Conservation (phyloP, 495 filamentous ascomycete species). For the Penicillium paradoxum region DNA sequence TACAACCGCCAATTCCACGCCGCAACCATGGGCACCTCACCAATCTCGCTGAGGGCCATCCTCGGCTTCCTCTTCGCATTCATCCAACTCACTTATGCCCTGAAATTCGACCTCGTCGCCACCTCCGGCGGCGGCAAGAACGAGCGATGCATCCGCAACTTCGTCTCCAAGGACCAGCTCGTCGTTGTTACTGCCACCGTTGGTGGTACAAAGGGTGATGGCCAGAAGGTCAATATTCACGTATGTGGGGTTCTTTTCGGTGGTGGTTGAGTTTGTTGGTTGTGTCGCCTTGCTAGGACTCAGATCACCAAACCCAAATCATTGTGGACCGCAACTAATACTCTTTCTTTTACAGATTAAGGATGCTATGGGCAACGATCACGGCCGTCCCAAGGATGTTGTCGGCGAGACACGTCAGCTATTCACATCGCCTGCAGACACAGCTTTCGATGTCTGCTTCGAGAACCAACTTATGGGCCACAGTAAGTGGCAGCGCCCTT, state of each 20-base stretch:
- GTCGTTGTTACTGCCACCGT: constrained; percentile 98
- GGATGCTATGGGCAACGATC: constrained; percentile 92
- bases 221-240: constrained; percentile 91
- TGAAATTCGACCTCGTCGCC: constrained; percentile 91
- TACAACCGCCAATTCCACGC: constrained; percentile 22
- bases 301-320: not conserved
- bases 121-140: constrained; percentile 55
- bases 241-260: constrained; percentile 48
- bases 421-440: constrained; percentile 92
- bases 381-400: constrained; percentile 84
- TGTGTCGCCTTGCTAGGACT: not conserved
- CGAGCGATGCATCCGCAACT: constrained; percentile 94
- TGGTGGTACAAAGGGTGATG: constrained; percentile 80
- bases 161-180: constrained; percentile 85
- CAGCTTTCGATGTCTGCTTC: constrained; percentile 95
- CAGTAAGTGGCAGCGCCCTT: constrained; percentile 46
- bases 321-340: constrained; percentile 9
- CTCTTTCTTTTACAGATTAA: constrained; percentile 61
- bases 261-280: not conserved
- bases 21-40: constrained; percentile 32
- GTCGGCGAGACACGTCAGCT: constrained; percentile 88
- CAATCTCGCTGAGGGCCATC: constrained; percentile 33
- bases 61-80: constrained; percentile 38
- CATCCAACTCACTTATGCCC: constrained; percentile 60
- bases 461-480: constrained; percentile 67